Percentiles rank a stretch among this genome's conserved stretches.
phyloP scores from a whole-genome alignment of 2,329 filamentous ascomycete species.

The Celoporthe dispersa region DNA sequence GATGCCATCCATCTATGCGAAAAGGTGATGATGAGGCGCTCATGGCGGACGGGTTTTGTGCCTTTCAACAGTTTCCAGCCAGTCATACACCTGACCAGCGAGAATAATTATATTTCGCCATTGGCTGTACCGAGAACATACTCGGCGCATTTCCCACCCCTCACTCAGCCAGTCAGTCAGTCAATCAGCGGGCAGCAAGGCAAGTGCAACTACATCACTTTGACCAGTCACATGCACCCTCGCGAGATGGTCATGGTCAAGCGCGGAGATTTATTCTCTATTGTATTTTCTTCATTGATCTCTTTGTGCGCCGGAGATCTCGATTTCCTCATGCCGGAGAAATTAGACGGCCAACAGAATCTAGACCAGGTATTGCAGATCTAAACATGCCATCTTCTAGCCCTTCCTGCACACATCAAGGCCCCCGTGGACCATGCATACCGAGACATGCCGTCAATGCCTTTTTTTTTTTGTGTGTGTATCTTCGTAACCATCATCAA shows the following conservation, averaged over 20 bases:
- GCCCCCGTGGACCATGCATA: conserved; percentile 15
- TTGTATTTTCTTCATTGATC: conserved; percentile 8
- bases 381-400: conserved; percentile 19
- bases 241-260: neutral
- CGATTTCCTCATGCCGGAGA: conserved; percentile 1
- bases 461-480: neutral
- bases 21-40: neutral
- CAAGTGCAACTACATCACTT: conserved; percentile 4
- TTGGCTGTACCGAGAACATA: neutral
- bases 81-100: neutral
- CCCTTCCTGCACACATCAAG: conserved; percentile 8
- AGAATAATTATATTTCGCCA: neutral
- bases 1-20: neutral
- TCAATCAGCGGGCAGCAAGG: neutral
- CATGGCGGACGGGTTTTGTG: neutral
- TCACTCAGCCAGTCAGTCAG: neutral
- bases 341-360: conserved; percentile 14
- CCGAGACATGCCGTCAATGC: neutral
- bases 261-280: conserved; percentile 11
- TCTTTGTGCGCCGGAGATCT: conserved; percentile 13
- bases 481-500: conserved; percentile 26
- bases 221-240: conserved; percentile 11
- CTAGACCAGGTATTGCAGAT: conserved; percentile 13
- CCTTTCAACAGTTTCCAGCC: too few relatives aligned
- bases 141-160: neutral